Evolutionary conservation across 768 basidiomycete genomes (phyloP), one percentile per base, ranked within the genome.

Genomic region (Russula sp.): DNA sequence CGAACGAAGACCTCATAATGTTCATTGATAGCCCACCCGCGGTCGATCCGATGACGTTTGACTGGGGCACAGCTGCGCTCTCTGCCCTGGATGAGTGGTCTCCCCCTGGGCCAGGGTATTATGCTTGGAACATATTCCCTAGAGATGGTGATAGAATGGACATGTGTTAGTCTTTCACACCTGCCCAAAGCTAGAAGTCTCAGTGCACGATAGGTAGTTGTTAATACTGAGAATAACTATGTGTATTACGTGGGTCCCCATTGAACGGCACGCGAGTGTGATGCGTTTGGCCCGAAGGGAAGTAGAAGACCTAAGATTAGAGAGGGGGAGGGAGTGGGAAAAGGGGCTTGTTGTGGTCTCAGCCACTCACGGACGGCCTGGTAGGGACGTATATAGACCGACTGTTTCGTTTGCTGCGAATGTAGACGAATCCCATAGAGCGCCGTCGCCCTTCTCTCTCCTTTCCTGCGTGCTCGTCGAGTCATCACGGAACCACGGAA

Each of bases 31-130:
- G 87, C 0, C 89, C 89, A 3, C 66, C 75, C 7, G 76, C 80
- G 29, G 69, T 70, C 0, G 77, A 79, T 8, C 88, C 89, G 64
- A 80, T 78, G 41, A 69, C 67, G 4, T 92, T 81, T 71, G 84
- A 94, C 67, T 95, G 93, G 92, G 93, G 92, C 4, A 72, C 69
- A 22, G 89, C 86, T 1, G 81, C 85, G 0, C 60, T 94, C 1
- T 73, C 78, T 1, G 86, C 87, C 1, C 68, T 94, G 34, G 81
- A 85, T 9, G 69, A 69, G 8, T 93, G 90, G 90, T 66, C 22
- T 36, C 0, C 45, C 32, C 50, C 61, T 1, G 61, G 61, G 18
- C 56, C 56, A 1, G 60, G 64, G 6, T 22, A 48, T 16, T 67
- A 56, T 32, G 45, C 16, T 7, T 65, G 65, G 60, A 22, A 13